A percentile compares a stretch with the other conserved stretches of the same genome.
Evolutionary conservation across 164 flowering plant species (phyloP).

Genomic region (Umbellularia californica): DNA sequence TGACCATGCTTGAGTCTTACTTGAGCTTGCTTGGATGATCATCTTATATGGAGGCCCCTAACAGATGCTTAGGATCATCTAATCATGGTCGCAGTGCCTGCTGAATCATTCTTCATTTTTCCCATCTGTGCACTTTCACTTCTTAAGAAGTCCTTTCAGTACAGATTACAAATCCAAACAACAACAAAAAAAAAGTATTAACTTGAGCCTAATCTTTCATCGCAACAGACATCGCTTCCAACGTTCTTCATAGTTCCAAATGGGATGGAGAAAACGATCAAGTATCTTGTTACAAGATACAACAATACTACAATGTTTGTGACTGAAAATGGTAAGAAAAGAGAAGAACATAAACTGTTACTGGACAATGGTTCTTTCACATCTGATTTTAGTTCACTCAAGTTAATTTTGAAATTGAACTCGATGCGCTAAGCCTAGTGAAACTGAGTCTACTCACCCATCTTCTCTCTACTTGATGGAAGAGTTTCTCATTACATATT

Average conservation of each 20-base stretch:
- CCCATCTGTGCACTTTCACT: too few species aligned
- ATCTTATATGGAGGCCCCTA: background rate
- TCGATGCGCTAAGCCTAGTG: background rate
- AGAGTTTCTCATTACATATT: background rate
- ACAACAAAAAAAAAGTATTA: too few species aligned
- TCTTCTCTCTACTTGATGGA: background rate
- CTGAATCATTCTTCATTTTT: background rate
- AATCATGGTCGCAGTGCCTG: background rate
- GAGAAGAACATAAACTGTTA: background rate
- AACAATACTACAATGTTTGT: constrained; percentile 46
- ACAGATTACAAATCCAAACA: too few species aligned
- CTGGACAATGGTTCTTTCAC: background rate
- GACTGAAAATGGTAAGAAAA: constrained; percentile 52
- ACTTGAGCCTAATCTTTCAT: background rate
- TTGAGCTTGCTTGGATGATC: background rate
- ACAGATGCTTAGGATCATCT: background rate
- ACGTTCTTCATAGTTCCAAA: constrained; percentile 44
- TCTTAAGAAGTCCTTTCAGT: too few species aligned
- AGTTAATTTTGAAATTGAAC: background rate
- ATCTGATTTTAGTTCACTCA: background rate
- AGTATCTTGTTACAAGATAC: constrained; percentile 43
- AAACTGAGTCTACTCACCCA: background rate
- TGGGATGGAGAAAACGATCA: constrained; percentile 46
- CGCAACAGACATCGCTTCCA: constrained; percentile 30
- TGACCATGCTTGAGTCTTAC: background rate